Percentiles rank a stretch among this genome's conserved stretches.
phyloP scores from a whole-genome alignment of 495 filamentous ascomycete species.

The Penicillium pulvis region DNA sequence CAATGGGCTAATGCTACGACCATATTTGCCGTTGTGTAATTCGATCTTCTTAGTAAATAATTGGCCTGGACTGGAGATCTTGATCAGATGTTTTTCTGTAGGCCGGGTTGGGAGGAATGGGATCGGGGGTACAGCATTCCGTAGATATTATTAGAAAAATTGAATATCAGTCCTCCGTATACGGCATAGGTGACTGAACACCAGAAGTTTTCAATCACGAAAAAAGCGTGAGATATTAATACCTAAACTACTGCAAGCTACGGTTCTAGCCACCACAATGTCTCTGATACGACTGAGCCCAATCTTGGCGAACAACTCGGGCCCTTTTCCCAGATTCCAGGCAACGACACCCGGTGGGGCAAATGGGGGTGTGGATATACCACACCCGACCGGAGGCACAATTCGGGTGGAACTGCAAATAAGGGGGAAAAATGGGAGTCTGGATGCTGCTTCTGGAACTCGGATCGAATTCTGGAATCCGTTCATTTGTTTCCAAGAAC shows the following conservation, averaged over 20 bases:
- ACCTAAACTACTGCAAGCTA: neutral
- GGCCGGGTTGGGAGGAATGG: neutral
- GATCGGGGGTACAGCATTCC: slow-evolving; percentile 1
- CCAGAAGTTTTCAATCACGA: no score
- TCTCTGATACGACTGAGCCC: neutral
- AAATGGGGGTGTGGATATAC: neutral
- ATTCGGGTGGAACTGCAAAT: slow-evolving; percentile 13
- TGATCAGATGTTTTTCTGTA: neutral
- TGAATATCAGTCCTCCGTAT: no score
- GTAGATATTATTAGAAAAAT: slow-evolving; percentile 5
- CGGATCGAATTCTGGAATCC: slow-evolving; percentile 7
- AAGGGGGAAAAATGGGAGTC: slow-evolving; percentile 11
- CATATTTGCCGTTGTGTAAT: no score
- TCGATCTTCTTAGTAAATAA: no score
- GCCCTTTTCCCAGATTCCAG: slow-evolving; percentile 2
- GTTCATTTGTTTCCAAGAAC: neutral
- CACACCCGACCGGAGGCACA: slow-evolving; percentile 5
- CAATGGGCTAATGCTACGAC: no score
- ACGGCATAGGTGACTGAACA: neutral
- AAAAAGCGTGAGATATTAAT: neutral
- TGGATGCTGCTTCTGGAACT: slow-evolving; percentile 19
- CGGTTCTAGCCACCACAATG: neutral
- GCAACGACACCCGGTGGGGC: slow-evolving; percentile 5
- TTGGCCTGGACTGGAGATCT: neutral
- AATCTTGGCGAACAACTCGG: slow-evolving; percentile 1